Evolutionary conservation across 2,329 filamentous ascomycete species (phyloP), one percentile per base, ranked within the genome.

Genomic region (Periglandula ipomoeae): DNA sequence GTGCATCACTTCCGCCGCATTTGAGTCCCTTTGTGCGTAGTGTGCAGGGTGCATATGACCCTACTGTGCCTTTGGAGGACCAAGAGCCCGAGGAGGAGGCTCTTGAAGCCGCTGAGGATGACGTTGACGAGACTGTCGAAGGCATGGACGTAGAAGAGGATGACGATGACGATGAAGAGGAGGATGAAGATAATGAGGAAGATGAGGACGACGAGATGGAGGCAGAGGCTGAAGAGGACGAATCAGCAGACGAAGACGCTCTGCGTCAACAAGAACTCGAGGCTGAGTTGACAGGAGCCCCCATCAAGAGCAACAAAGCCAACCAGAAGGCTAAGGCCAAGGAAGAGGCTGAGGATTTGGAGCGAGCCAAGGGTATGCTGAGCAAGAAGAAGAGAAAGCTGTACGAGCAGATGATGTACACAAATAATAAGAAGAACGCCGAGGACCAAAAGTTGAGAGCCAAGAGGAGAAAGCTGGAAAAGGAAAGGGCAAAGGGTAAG

Each of bases 311-410:
- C 46, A 76, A 70, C 63, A 61, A 67, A 45, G 52, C 55, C 41
- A 73, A 73, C 61, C 48, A 51, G 49, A 82, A 76, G 66, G 73
- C 71, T 50, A 80, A 81, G 67, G 73, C 75, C 32, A 79, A 81
- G 52, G 76, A 82, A 60, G 87, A 93, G 63, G 83, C 85, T 4
- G 93, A 97, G 68, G 90, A 97, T 60, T 69, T 94, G 50, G 89
- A 95, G 68, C 79, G 91, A 54, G 85, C 88, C 65, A 96, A 95
- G 81, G 93, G 94, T 73, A 98, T 98, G 93, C 84, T 97, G 75
- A 87, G 86, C 68, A 87, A 94, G 69, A 93, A 94, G 80, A 98
- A 97, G 82, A 79, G 93, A 61, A 96, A 96, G 82, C 73, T 96
- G 61, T 85, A 91, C 57, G 93, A 97, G 75, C 93, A 96, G 74